A percentile compares a stretch with the other conserved stretches of the same genome.
phyloP scores from a whole-genome alignment of 495 filamentous ascomycete species.

The Hypomontagnella submonticulosa region DNA sequence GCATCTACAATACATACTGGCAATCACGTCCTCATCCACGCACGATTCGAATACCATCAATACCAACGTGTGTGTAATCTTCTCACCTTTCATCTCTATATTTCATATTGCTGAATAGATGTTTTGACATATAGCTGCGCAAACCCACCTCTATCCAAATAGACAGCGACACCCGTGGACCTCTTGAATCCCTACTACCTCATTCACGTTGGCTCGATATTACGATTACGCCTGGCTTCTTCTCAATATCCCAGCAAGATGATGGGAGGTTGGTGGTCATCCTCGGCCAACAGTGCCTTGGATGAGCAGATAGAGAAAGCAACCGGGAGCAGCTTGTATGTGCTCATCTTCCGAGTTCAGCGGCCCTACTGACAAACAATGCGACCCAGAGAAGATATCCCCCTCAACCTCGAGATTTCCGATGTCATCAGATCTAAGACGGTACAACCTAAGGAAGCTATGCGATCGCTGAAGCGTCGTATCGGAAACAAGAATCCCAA shows the following conservation, averaged over 20 bases:
- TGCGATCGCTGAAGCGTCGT: conserved; percentile 92
- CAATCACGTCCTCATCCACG: too few species aligned
- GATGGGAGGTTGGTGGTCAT: conserved; percentile 94
- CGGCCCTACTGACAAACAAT: conserved; percentile 33
- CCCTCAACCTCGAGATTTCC: conserved; percentile 95
- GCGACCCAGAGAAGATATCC: conserved; percentile 85
- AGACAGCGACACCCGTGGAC: too few species aligned
- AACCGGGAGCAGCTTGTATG: conserved; percentile 90
- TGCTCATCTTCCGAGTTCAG: conserved; percentile 10
- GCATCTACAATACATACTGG: too few species aligned
- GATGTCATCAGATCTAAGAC: conserved; percentile 96
- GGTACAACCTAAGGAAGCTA: conserved; percentile 95
- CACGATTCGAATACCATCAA: too few species aligned
- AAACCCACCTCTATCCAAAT: too few species aligned
- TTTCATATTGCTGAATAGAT: background rate
- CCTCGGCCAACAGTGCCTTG: conserved; percentile 77
- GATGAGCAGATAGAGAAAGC: conserved; percentile 97
- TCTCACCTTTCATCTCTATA: too few species aligned
- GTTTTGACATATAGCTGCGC: background rate
- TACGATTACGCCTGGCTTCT: background rate
- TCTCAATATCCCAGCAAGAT: conserved; percentile 41
- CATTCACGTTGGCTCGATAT: background rate
- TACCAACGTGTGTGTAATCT: too few species aligned
- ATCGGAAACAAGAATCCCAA: conserved; percentile 98
- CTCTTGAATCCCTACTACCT: background rate